Evolutionary conservation across 1,284 basidiomycete species (phyloP).

Genomic region (Trichosporon faecale): DNA sequence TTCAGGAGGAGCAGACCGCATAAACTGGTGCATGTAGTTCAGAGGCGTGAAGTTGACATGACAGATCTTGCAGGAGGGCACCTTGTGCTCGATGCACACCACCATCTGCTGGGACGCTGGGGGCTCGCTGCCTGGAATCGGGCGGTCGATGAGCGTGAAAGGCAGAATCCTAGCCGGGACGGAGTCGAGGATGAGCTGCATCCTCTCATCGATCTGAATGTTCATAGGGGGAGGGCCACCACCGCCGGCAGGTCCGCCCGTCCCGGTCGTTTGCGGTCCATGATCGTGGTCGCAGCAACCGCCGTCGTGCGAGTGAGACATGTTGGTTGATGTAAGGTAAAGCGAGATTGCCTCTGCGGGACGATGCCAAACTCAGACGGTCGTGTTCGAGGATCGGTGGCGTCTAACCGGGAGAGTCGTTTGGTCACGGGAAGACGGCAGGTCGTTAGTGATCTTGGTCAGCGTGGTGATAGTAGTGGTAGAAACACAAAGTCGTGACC

Average conservation of each 20-base stretch:
- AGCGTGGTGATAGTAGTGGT: not conserved
- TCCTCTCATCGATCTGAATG: constrained; percentile 39
- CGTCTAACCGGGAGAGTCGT: not conserved
- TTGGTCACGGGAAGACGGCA: not conserved
- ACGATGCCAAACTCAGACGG: not conserved
- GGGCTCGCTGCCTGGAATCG: constrained; percentile 36
- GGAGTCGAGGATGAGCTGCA: constrained; percentile 45
- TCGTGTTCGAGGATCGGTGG: not conserved
- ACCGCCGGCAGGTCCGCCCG: constrained; percentile 14
- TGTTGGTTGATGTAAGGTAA: not conserved
- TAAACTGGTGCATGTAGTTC: constrained; percentile 67
- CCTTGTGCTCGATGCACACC: constrained; percentile 63
- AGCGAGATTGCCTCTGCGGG: not conserved
- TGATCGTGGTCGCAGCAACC: constrained; percentile 16
- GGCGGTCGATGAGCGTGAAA: constrained; percentile 30
- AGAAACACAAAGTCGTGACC: not conserved
- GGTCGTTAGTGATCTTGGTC: not conserved
- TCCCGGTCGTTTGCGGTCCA: constrained; percentile 12
- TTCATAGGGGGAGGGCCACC: constrained; percentile 24
- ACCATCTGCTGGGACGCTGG: constrained; percentile 35
- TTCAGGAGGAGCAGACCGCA: constrained; percentile 64
- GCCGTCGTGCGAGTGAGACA: constrained; percentile 23
- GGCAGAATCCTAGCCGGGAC: constrained; percentile 39
- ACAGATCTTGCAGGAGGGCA: constrained; percentile 69
- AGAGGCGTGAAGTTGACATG: constrained; percentile 65